Conservation (phyloP, 306 rosid genomes). For the Herpetospermum pedunculosum region DNA sequence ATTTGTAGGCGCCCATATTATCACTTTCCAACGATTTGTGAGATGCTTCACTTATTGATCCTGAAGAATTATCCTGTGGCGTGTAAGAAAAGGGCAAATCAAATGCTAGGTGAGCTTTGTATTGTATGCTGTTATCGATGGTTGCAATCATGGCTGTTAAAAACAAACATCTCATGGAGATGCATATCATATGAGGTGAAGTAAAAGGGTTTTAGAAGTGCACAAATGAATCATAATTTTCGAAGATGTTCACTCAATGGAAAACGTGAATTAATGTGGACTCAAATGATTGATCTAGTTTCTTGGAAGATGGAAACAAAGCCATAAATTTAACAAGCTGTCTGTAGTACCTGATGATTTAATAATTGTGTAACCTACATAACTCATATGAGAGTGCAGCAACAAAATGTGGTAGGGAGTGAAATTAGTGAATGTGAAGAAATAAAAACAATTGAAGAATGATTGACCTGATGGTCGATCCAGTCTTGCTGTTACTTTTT, state of each 20-base stretch:
- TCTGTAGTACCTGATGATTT: not conserved
- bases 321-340: not conserved
- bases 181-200: not conserved
- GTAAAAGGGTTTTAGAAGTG: not conserved
- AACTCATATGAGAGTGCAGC: not conserved
- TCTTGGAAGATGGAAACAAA: not conserved
- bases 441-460: not conserved
- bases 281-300: not conserved
- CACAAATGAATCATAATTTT: not conserved
- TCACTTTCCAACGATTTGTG: conserved; percentile 66
- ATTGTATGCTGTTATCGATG: not conserved
- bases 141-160: not conserved
- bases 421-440: not conserved
- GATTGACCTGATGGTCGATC: not conserved
- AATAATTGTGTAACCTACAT: not conserved
- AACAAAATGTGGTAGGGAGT: not conserved
- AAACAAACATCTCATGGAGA: not conserved
- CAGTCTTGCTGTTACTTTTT: not conserved
- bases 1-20: conserved; percentile 49
- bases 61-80: conserved; percentile 51
- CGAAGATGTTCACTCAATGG: not conserved
- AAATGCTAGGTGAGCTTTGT: conserved; percentile 40
- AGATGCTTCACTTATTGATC: conserved; percentile 66
- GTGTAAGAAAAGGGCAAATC: conserved; percentile 47
- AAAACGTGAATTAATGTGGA: not conserved